These are phyloP conservation scores for Abrus pulchellus DNA, from an alignment of 306 rosid species.

Conservation along the genomic window DNA sequence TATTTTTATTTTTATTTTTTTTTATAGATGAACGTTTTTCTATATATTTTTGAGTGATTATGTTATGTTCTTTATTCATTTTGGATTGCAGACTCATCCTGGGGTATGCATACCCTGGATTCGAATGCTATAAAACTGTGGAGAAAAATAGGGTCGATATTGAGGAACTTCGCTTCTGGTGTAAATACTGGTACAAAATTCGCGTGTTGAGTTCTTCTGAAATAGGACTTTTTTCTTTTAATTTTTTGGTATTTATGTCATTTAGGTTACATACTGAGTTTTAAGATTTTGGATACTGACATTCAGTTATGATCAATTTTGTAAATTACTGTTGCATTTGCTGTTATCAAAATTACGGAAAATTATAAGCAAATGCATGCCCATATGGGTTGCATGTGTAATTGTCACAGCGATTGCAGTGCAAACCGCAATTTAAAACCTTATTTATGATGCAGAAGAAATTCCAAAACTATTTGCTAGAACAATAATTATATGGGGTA, in stretches of 20 bases:
- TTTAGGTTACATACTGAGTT: background rate
- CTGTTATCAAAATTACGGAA: background rate
- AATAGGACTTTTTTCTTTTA: background rate
- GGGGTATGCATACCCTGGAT: slow-evolving; percentile 96
- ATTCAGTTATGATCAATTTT: background rate
- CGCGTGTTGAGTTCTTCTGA: background rate
- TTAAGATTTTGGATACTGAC: background rate
- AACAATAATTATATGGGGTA: background rate
- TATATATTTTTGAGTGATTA: background rate
- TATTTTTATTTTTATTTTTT: background rate
- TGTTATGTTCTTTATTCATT: background rate
- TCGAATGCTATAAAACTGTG: slow-evolving; percentile 79
- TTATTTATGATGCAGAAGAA: background rate
- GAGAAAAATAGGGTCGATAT: slow-evolving; percentile 74
- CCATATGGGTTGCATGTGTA: too few relatives aligned
- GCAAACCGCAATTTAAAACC: background rate
- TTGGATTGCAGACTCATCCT: slow-evolving; percentile 63
- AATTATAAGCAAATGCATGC: background rate
- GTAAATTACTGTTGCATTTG: background rate
- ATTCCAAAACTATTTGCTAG: background rate
- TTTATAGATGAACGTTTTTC: background rate
- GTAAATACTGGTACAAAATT: slow-evolving; percentile 81
- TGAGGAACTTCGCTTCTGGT: slow-evolving; percentile 94
- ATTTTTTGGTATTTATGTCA: background rate
- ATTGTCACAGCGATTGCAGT: too few relatives aligned